A percentile compares a stretch with the other conserved stretches of the same genome.
Evolutionary conservation across 331 rosid species (phyloP).

Genomic region (Phaseolus coccineus): DNA sequence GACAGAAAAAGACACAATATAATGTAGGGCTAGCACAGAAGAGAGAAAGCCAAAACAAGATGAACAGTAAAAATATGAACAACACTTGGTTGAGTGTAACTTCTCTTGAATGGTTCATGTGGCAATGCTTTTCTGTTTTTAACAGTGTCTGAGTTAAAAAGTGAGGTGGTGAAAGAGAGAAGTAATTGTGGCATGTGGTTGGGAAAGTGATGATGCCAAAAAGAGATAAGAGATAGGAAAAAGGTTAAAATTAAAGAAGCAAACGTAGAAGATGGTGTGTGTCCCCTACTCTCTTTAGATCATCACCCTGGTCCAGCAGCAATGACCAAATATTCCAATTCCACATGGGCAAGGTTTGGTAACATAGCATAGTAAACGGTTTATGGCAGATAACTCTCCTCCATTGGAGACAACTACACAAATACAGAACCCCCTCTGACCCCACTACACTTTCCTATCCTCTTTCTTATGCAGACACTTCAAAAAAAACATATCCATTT

Average conservation of each 20-base stretch:
- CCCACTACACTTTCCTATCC: conserved; percentile 38
- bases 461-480: conserved; percentile 33
- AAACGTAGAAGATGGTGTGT: conserved; percentile 1
- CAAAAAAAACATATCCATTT: conserved; percentile 40
- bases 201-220: conserved; percentile 1
- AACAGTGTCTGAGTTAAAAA: neutral
- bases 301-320: conserved; percentile 3
- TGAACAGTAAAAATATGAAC: neutral
- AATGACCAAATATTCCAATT: conserved; percentile 35
- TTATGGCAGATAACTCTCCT: conserved; percentile 13
- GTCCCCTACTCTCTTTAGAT: conserved; percentile 29
- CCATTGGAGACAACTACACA: conserved; percentile 47
- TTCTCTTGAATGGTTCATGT: conserved; percentile 1
- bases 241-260: neutral
- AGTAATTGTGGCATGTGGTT: neutral
- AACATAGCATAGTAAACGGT: conserved; percentile 30
- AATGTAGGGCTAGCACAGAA: neutral
- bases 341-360: conserved; percentile 17
- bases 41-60: neutral
- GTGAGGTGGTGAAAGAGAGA: neutral
- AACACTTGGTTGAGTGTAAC: conserved; percentile 25
- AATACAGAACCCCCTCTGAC: conserved; percentile 24
- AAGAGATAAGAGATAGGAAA: neutral
- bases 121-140: neutral
- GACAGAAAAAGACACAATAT: conserved; percentile 17